Conservation (phyloP, 1,284 basidiomycete species). For the Trichosporon faecale region DNA sequence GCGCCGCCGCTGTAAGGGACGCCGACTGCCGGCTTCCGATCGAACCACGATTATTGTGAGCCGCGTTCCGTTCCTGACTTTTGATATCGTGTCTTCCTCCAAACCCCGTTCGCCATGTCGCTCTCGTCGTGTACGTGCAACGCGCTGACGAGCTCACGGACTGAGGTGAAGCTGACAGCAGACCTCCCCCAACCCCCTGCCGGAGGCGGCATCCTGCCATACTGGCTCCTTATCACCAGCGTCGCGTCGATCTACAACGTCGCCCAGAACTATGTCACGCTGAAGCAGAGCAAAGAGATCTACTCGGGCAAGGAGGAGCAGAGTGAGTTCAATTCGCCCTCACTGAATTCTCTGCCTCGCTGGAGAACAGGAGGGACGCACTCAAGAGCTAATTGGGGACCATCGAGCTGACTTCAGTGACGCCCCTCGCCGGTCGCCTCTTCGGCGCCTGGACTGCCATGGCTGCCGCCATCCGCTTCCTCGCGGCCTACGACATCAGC, state of each 20-base stretch:
- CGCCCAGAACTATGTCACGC: constrained; percentile 72
- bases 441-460: constrained; percentile 86
- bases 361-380: too few relatives aligned
- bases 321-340: constrained; percentile 40
- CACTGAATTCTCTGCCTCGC: background rate
- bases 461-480: constrained; percentile 71
- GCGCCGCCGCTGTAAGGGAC: too few relatives aligned
- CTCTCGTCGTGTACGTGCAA: constrained; percentile 12
- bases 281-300: constrained; percentile 70
- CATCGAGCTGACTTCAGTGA: constrained; percentile 58
- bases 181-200: constrained; percentile 33
- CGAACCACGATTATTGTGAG: background rate
- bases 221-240: constrained; percentile 79
- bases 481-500: constrained; percentile 82
- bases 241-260: constrained; percentile 77
- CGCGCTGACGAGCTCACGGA: background rate
- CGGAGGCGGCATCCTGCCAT: constrained; percentile 65
- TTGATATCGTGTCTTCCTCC: background rate
- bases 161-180: constrained; percentile 3
- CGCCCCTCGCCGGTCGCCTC: constrained; percentile 74
- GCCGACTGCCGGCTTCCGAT: too few relatives aligned
- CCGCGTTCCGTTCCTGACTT: background rate
- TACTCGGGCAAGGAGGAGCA: constrained; percentile 62
- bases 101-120: background rate
- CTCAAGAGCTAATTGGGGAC: too few relatives aligned